Evolutionary conservation across 2,329 filamentous ascomycete species (phyloP).

Genomic region (Stachybotrys chartarum): DNA sequence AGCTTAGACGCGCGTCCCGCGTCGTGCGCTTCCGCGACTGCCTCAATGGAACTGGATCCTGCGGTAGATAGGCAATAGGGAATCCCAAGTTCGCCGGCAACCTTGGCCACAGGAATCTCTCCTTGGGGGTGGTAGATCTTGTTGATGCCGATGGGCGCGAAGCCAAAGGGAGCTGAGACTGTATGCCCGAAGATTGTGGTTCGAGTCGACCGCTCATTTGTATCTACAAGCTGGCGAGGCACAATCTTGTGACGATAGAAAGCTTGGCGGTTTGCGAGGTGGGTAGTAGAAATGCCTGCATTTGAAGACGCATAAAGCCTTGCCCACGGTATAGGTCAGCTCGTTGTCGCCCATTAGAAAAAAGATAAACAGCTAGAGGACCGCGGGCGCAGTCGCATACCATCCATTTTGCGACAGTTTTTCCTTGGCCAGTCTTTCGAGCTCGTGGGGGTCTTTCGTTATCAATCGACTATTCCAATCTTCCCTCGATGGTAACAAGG

Average conservation of each 20-base stretch:
- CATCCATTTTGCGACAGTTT: not conserved
- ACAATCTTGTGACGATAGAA: slow-evolving; percentile 59
- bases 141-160: slow-evolving; percentile 59
- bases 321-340: not conserved
- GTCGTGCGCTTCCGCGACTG: slow-evolving; percentile 49
- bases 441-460: not conserved
- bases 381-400: too few species aligned
- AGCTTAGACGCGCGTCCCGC: slow-evolving; percentile 6
- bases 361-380: too few species aligned
- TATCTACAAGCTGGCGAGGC: slow-evolving; percentile 54
- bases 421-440: not conserved
- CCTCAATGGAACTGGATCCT: slow-evolving; percentile 48
- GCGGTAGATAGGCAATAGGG: slow-evolving; percentile 55
- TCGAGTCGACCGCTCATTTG: slow-evolving; percentile 47
- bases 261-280: slow-evolving; percentile 53
- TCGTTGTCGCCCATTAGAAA: not conserved
- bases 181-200: slow-evolving; percentile 54
- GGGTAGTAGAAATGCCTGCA: slow-evolving; percentile 43
- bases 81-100: slow-evolving; percentile 51
- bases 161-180: slow-evolving; percentile 53
- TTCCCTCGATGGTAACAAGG: too few species aligned
- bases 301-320: slow-evolving; percentile 50
- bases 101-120: slow-evolving; percentile 52
- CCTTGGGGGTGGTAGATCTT: slow-evolving; percentile 54
- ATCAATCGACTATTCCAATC: not conserved